Conservation (phyloP, 2,329 filamentous ascomycete species). For the Trichoderma gracile region DNA sequence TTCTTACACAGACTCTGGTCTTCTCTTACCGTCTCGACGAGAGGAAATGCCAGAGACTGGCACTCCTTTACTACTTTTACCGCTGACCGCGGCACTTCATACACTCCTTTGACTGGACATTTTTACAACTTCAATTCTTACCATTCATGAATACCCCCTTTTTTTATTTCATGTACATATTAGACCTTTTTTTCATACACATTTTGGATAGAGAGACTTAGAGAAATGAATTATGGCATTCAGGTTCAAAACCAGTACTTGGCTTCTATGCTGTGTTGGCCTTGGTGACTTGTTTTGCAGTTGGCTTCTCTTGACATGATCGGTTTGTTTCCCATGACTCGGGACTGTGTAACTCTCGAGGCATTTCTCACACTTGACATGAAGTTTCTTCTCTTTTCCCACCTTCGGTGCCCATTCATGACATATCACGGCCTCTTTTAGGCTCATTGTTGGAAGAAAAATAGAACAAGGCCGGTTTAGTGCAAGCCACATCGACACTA, state of each 20-base stretch:
- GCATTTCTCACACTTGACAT: too few species aligned
- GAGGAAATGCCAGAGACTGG: constrained; percentile 34
- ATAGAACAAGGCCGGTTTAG: background rate
- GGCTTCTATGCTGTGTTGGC: background rate
- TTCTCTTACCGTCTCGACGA: background rate
- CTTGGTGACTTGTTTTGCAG: too few species aligned
- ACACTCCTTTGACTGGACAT: constrained; percentile 30
- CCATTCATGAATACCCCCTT: constrained; percentile 28
- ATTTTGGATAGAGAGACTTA: constrained; percentile 18
- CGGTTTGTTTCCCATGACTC: too few species aligned
- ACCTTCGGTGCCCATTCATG: background rate
- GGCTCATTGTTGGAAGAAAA: background rate
- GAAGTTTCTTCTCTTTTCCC: background rate
- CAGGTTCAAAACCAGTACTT: background rate
- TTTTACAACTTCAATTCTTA: constrained; percentile 14
- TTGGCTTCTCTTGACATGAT: too few species aligned
- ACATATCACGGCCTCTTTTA: background rate
- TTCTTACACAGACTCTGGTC: constrained; percentile 33
- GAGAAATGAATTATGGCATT: constrained; percentile 3
- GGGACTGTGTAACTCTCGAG: too few species aligned
- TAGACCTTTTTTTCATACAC: constrained; percentile 16
- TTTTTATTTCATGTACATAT: constrained; percentile 35
- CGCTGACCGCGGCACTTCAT: constrained; percentile 28
- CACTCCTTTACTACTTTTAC: constrained; percentile 33
- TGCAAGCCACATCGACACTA: background rate